phyloP scores from a whole-genome alignment of 768 basidiomycete species.

The Termitomyces sp. region DNA sequence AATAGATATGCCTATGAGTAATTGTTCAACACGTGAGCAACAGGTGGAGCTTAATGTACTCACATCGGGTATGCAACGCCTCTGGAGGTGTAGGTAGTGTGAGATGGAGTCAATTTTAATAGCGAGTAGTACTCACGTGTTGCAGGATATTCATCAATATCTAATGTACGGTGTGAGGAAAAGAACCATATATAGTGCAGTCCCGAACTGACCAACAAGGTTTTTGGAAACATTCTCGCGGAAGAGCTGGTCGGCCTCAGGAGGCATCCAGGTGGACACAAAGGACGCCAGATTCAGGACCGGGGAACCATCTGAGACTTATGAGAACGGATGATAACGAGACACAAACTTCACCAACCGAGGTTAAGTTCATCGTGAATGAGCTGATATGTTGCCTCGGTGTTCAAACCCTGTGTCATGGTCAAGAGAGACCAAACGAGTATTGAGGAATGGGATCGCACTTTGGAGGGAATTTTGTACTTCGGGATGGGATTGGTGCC shows the following conservation, averaged over 20 bases:
- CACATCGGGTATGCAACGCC: constrained; percentile 51
- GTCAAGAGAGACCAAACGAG: background rate
- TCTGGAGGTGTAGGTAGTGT: constrained; percentile 25
- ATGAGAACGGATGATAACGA: background rate
- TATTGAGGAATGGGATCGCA: constrained; percentile 7
- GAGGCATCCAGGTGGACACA: constrained; percentile 61
- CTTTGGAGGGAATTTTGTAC: constrained; percentile 58
- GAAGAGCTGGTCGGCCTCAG: constrained; percentile 49
- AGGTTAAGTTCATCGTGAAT: constrained; percentile 57
- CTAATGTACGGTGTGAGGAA: constrained; percentile 13
- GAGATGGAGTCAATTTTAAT: background rate
- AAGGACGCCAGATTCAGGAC: constrained; percentile 65
- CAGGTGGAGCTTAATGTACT: background rate
- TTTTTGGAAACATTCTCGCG: constrained; percentile 66
- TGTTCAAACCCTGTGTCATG: constrained; percentile 45
- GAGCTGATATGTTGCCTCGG: constrained; percentile 53
- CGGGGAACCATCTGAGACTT: constrained; percentile 49
- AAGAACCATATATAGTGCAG: background rate
- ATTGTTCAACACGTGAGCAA: background rate
- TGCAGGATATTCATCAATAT: constrained; percentile 63
- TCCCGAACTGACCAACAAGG: constrained; percentile 40
- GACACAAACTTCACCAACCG: constrained; percentile 36
- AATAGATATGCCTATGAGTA: constrained; percentile 43
- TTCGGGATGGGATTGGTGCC: constrained; percentile 64
- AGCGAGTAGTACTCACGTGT: constrained; percentile 33